Conservation (phyloP, 805 yeast genomes). For the Monosporozyma siamensis region DNA sequence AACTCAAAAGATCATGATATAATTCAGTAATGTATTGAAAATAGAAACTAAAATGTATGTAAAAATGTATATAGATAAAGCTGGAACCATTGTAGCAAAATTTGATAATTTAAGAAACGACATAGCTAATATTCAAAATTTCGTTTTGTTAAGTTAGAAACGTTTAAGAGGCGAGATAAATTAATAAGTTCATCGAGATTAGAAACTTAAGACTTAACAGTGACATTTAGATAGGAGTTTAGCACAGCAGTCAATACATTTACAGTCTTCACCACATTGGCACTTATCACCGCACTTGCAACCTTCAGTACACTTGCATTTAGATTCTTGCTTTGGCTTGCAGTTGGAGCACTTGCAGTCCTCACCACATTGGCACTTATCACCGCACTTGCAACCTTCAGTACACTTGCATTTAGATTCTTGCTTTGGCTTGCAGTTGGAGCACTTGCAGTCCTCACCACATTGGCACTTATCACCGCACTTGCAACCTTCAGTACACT, state of each 20-base stretch:
- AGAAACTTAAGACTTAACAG: neutral
- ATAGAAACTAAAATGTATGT: no score
- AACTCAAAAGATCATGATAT: no score
- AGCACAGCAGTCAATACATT: neutral
- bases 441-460: neutral
- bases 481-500: slow-evolving; percentile 1
- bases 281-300: neutral
- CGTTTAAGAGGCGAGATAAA: no score
- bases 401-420: neutral
- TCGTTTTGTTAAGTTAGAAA: no score
- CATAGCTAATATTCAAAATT: no score
- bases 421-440: neutral
- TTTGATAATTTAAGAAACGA: no score
- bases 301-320: neutral
- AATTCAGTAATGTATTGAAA: no score
- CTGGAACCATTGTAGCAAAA: no score
- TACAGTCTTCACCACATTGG: neutral
- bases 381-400: neutral
- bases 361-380: neutral
- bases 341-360: neutral
- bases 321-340: neutral
- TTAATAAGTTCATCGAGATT: no score
- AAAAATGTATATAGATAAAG: no score
- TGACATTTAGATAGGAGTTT: neutral
- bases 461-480: neutral